Base-by-base conservation (phyloP, 371 early-diverging fungal genomes). In the Nematocida ironsii region DNA sequence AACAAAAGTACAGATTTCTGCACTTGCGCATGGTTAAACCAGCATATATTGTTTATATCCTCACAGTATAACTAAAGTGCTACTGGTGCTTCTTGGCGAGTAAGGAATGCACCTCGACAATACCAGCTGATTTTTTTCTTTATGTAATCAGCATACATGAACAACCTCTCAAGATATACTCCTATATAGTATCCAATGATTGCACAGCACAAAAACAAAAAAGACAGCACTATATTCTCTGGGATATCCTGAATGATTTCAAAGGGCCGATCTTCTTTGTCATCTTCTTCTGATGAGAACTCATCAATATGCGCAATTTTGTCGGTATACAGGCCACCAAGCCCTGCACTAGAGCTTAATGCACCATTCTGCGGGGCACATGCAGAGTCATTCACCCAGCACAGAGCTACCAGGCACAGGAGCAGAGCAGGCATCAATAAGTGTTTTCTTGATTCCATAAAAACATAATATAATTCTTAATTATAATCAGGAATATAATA, bases 101-200 rank as follows among this genome's bases (percentile, higher is more conserved):
- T 33, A 33, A 33, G 33, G 33, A 33, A 33, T 33, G 33, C 33
- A 33, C 33, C 33, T 33, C 33, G 33, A 33, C 33, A 33, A 33
- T 42, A 42, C 40, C 42, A 9, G 16, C 39, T 47, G 47, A 52
- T n/a, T 33, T 13, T 52, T 23, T 27, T 47, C n/a, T 25, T 47
- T 68, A 68, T 27, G 3, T 23, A 27, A 11, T 18, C 52, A 0
- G 69, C 47, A 50, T 47, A 20, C 50, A 16, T 18, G 13, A n/a
- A 25, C n/a, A 68, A 0, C 27, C n/a, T 13, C 0, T 68, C 69
- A 1, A 68, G 16, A 27, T 50, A 50, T 39, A 68, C 9, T n/a
- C 69, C 69, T 23, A 52, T 50, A 27, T 16, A 68, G 69, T 68
- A 68, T 33, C 69, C 69, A 68, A 47, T 27, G 50, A 68, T 39